These are phyloP conservation scores for Gremmenia infestans DNA, from an alignment of 2,329 filamentous ascomycete genomes.

Conservation along the genomic window DNA sequence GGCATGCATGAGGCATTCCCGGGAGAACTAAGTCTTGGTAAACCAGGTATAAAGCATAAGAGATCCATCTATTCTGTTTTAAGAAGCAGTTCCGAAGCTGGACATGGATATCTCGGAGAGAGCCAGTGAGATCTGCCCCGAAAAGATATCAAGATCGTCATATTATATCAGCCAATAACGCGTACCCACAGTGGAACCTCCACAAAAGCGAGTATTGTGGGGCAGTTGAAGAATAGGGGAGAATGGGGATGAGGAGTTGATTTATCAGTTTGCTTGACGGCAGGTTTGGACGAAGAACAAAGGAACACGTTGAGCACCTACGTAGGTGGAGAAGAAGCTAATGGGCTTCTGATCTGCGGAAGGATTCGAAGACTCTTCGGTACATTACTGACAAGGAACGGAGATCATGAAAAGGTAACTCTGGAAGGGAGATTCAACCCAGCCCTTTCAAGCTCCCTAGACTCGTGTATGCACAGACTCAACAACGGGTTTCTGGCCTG, in stretches of 20 bases:
- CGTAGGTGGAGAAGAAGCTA: no score
- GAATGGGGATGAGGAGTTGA: background rate
- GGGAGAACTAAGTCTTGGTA: background rate
- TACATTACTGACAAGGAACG: background rate
- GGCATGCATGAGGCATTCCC: background rate
- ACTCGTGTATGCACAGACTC: no score
- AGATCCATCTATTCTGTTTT: background rate
- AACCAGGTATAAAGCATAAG: background rate
- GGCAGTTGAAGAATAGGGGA: background rate
- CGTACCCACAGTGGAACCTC: no score
- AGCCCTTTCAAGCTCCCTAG: no score
- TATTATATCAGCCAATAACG: background rate
- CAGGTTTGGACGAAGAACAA: no score
- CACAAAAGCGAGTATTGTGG: background rate
- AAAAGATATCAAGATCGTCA: constrained; percentile 1
- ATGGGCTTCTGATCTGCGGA: background rate
- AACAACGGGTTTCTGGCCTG: no score
- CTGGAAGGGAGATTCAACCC: background rate
- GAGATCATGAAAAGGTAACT: background rate
- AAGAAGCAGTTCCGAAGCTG: background rate
- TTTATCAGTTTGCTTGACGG: background rate
- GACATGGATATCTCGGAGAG: background rate
- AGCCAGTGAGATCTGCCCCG: background rate
- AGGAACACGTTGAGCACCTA: no score
- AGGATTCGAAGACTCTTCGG: background rate